These are phyloP conservation scores for Pseudoturritis turrita DNA, from an alignment of 345 rosid species.

Conservation along the genomic window DNA sequence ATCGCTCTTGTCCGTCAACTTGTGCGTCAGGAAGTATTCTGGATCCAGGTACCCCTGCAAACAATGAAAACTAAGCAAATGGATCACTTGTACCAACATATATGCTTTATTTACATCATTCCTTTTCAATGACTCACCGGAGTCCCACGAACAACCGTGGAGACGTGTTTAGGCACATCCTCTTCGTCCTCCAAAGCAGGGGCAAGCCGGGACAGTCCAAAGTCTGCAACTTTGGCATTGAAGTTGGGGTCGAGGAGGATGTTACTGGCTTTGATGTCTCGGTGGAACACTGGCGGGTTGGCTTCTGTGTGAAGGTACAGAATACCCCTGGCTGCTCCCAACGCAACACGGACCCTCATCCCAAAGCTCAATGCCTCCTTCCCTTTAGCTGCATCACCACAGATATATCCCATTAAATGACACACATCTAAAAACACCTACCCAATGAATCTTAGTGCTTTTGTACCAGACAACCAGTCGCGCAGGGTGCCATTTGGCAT, in stretches of 20 bases:
- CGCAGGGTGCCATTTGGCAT: constrained; percentile 84
- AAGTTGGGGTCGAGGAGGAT: constrained; percentile 68
- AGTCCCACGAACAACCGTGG: constrained; percentile 72
- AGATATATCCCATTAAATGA: background rate
- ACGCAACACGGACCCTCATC: constrained; percentile 56
- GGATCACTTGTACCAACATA: background rate
- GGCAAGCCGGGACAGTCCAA: constrained; percentile 79
- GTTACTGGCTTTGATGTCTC: constrained; percentile 69
- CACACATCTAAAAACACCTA: background rate
- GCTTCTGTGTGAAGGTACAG: constrained; percentile 89
- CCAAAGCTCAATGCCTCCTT: constrained; percentile 50
- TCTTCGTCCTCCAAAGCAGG: constrained; percentile 68
- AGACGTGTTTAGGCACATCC: constrained; percentile 54
- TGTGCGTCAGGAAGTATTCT: constrained; percentile 86
- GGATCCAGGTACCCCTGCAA: constrained; percentile 91
- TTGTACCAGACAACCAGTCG: constrained; percentile 78
- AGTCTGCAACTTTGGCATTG: constrained; percentile 79
- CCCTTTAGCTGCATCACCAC: constrained; percentile 48
- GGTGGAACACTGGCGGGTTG: constrained; percentile 75
- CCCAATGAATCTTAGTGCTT: constrained; percentile 6
- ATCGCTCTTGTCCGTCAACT: constrained; percentile 91
- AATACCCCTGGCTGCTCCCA: constrained; percentile 77
- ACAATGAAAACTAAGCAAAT: background rate
- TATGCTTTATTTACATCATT: background rate
- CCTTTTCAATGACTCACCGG: constrained; percentile 43